Evolutionary conservation across 2,329 filamentous ascomycete genomes (phyloP), one percentile per base, ranked within the genome.

Genomic region (Lasiodiplodia sp.): DNA sequence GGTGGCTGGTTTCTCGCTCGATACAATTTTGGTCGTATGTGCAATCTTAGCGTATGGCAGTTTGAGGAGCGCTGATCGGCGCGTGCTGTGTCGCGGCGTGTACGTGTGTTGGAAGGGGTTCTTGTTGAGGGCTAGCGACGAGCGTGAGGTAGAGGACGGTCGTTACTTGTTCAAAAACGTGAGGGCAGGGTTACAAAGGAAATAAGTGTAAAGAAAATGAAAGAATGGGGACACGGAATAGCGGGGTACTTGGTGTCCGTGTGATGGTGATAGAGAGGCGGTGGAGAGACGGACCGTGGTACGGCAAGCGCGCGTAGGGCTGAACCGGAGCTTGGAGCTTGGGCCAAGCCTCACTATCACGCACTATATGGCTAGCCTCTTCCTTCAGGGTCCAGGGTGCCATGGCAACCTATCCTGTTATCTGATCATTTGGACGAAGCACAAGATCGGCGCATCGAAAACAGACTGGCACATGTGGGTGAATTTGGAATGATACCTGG

Each of bases 301-400:
- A 66, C 23, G 63, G 51, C 47, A 51, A 40, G 56, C 51, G 64
- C 52, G 53, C 65, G 64, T 67, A 67, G 55, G 65, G 65, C 65
- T 58, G 65, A 66, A 25, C 62, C 60, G 21, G 40, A 60, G 55
- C 44, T 60, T 58, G 38, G 51, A 60, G 65, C 55, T 60, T 57
- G 65, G 65, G 55, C 55, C 65, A 49, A 21, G 4, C n/a, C 23
- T 47, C 38, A 2, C 5, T 37, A 18, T n/a, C 44, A 44, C 6
- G 12, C 44, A 16, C 44, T 47, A 47, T 21, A 3, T 21, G 18
- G 10, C 18, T 47, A 47, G 44, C n/a, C 44, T 21, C 44, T 11
- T 47, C 18, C 44, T 21, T 47, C 44, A 47, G 44, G 44, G 44
- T 47, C 8, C 44, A 47, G 18, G 44, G 18, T 21, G 44, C 44